Evolutionary conservation across 306 rosid genomes (phyloP), one percentile per base, ranked within the genome.

Genomic region (Rubus parviflorus): DNA sequence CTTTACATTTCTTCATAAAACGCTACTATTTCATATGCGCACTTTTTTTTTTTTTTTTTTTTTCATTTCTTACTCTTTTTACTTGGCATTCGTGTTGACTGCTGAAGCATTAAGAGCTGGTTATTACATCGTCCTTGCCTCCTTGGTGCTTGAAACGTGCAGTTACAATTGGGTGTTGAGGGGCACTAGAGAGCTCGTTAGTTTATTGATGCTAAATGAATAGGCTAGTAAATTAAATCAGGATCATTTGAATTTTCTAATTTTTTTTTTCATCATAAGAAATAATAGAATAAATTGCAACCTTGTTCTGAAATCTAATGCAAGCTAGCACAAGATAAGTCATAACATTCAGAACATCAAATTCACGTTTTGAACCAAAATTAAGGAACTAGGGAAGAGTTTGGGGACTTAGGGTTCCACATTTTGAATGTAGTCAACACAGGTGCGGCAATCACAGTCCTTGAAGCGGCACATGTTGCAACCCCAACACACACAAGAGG

Each of bases 401-500:
- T 10, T 22, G 15, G 42, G 35, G 8, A n/a, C 3, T 75, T 77
- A 84, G 13, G 88, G 84, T 13, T 47, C 64, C 8, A 70, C 85
- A 72, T 81, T 73, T 4, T 78, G 74, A 84, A 89, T 81, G 72
- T 75, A 91, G 67, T 89, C 87, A 1, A 60, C 40, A 76, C 92
- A 91, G 5, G 72, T 64, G 4, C 76, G 90, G 68, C 93, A 87
- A 8, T 37, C 45, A 57, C 90, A 89, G 74, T 87, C 77, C 68
- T 52, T 17, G 81, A 80, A 91, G 40, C 92, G 90, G 80, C 94
- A 89, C 69, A 43, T 80, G 60, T 68, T 64, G 57, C 92, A 91
- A 43, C 92, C 92, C 5, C 58, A 20, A 17, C 92, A 91, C 16
- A 75, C 84, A 23, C 90, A 83, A 10, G 58, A 35, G 1, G 58